Base-by-base conservation (phyloP, 1,284 basidiomycete species). In the Marasmius tenuissimus region DNA sequence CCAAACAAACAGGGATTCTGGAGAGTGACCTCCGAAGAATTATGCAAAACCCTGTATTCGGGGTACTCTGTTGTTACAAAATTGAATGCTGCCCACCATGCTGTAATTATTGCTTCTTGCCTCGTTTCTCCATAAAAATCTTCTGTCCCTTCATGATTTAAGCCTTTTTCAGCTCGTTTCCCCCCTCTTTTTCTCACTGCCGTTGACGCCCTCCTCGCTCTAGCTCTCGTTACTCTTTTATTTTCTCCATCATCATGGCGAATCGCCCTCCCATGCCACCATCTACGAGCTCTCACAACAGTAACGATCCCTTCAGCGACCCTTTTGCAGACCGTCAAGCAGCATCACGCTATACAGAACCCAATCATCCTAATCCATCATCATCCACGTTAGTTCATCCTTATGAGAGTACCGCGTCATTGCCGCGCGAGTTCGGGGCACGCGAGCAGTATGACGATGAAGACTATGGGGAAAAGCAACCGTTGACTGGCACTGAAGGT, bases 391-490 rank as follows among this genome's bases (percentile, higher is more conserved):
- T 75, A 58, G 71, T 75, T 27, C 72, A 69, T 55, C 73, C 78
- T 16, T 81, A 76, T 65, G 82, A 86, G 60, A 89, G 87, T 71
- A 79, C 81, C 6, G 70, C 81, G 12, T 81, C 81, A 45, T 76
- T 91, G 11, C 78, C 82, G 18, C 80, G 81, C 54, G 85, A 86
- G 57, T 85, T 86, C 63, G 78, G 78, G 37, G 76, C 69, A 11
- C 72, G 72, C 42, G 73, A 75, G 7, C 64, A 71, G 47, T 85
- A 85, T 66, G 81, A 77, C 12, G 88, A 91, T 62, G 86, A 91
- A 54, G 89, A 91, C 5, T 83, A 80, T 64, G 71, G 84, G 42
- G 91, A 93, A 75, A 92, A 92, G 69, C 80, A 84, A 66, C 91
- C 90, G 27, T 75, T 93, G 68, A 90, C 84, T 38, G 76, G 75